Evolutionary conservation across 176 grass and related monocot species (phyloP).

Genomic region (Guadua angustifolia): DNA sequence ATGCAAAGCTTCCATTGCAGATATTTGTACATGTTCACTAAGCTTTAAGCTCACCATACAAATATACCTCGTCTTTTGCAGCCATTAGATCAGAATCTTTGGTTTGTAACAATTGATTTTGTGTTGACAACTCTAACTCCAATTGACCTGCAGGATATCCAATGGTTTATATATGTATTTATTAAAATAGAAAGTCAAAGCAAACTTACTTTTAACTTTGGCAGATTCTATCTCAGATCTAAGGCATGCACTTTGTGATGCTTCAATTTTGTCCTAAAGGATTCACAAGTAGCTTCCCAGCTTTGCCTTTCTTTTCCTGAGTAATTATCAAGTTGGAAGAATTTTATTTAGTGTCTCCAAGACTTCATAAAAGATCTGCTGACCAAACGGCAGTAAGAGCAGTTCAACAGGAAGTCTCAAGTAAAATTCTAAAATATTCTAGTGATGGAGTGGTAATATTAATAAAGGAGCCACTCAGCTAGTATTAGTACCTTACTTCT

Average conservation of each 20-base stretch:
- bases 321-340: conserved; percentile 30
- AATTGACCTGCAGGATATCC: conserved; percentile 69
- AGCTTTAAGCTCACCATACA: conserved; percentile 20
- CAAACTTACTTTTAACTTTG: conserved; percentile 82
- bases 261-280: conserved; percentile 73
- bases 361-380: conserved; percentile 21
- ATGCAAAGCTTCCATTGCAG: conserved; percentile 18
- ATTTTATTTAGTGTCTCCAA: conserved; percentile 31
- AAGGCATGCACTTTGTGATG: conserved; percentile 69
- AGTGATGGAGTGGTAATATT: not conserved
- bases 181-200: conserved; percentile 39
- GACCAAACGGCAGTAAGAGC: not conserved
- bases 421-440: conserved; percentile 3
- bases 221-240: conserved; percentile 71
- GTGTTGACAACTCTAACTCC: conserved; percentile 79
- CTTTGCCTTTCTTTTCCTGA: conserved; percentile 86
- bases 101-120: conserved; percentile 70
- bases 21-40: conserved; percentile 15
- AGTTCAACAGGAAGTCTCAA: conserved; percentile 9
- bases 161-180: conserved; percentile 35
- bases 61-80: conserved; percentile 76
- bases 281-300: conserved; percentile 68
- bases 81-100: conserved; percentile 75
- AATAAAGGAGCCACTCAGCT: not conserved
- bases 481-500: conserved; percentile 4